A percentile compares a stretch with the other conserved stretches of the same genome.
Evolutionary conservation across 495 filamentous ascomycete genomes (phyloP).

Genomic region (Rhizodiscina lignyota): DNA sequence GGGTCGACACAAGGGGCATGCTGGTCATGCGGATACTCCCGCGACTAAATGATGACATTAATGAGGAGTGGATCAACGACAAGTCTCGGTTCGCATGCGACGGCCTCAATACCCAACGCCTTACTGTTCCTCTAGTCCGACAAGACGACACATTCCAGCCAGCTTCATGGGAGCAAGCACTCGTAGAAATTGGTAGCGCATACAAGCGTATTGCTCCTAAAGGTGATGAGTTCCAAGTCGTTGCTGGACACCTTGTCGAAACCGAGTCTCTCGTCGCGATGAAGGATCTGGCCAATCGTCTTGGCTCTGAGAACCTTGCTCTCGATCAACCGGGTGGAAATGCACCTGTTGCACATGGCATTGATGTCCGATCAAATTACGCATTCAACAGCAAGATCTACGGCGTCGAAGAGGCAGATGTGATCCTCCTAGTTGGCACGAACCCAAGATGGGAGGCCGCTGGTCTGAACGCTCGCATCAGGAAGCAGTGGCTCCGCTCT

Average conservation of each 20-base stretch:
- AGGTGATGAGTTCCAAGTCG: constrained; percentile 86
- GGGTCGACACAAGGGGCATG: constrained; percentile 81
- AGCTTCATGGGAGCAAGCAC: constrained; percentile 83
- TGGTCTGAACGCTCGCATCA: constrained; percentile 84
- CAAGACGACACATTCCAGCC: constrained; percentile 77
- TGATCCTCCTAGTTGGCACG: constrained; percentile 79
- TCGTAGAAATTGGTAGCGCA: constrained; percentile 66
- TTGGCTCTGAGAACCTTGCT: constrained; percentile 88
- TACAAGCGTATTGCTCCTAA: constrained; percentile 59
- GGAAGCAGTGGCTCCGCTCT: constrained; percentile 93
- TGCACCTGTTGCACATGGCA: constrained; percentile 73
- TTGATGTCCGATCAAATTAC: constrained; percentile 89
- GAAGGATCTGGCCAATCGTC: constrained; percentile 91
- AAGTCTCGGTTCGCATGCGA: constrained; percentile 95
- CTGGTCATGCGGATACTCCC: constrained; percentile 92
- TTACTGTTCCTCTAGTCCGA: constrained; percentile 84
- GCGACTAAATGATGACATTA: constrained; percentile 88
- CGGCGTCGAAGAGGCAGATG: constrained; percentile 86
- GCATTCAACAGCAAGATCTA: constrained; percentile 89
- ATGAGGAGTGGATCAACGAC: constrained; percentile 99
- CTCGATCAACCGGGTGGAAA: constrained; percentile 77
- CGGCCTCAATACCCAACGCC: constrained; percentile 84
- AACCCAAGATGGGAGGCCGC: constrained; percentile 92
- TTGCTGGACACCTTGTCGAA: constrained; percentile 82
- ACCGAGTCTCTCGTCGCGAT: constrained; percentile 85